phyloP scores from a whole-genome alignment of 257 asterid genomes.

The Verbascum thapsus region DNA sequence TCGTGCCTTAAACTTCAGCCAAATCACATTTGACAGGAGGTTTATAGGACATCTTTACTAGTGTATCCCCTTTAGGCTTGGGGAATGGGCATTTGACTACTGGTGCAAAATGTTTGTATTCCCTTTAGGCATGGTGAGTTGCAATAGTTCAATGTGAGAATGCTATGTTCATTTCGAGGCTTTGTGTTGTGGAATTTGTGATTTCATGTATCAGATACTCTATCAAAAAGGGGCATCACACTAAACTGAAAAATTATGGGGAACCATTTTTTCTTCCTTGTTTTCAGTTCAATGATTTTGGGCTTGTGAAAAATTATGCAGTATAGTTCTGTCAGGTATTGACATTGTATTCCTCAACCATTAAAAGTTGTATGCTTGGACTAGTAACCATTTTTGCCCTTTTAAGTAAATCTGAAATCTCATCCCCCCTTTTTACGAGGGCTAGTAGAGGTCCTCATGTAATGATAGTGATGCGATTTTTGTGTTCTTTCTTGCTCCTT shows the following conservation, averaged over 20 bases:
- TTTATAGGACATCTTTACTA: not conserved
- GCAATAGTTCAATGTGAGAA: not conserved
- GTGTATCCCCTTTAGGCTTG: no score
- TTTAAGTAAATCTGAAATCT: not conserved
- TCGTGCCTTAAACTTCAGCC: not conserved
- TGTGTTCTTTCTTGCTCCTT: constrained; percentile 16
- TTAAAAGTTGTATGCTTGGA: not conserved
- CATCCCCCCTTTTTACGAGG: not conserved
- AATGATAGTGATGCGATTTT: not conserved
- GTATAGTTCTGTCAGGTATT: not conserved
- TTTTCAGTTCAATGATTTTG: not conserved
- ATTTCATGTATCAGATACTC: not conserved
- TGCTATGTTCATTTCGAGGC: not conserved
- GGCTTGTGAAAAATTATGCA: constrained; percentile 11
- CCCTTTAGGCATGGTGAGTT: no score
- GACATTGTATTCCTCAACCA: not conserved
- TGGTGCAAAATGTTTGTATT: no score
- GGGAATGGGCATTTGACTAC: no score
- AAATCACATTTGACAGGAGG: no score
- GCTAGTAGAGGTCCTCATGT: not conserved
- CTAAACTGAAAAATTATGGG: not conserved
- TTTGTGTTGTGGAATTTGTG: not conserved
- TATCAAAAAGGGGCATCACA: not conserved
- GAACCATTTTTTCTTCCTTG: not conserved
- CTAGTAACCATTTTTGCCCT: not conserved